Evolutionary conservation across 2,329 filamentous ascomycete genomes (phyloP).

Genomic region (Alternaria sp.): DNA sequence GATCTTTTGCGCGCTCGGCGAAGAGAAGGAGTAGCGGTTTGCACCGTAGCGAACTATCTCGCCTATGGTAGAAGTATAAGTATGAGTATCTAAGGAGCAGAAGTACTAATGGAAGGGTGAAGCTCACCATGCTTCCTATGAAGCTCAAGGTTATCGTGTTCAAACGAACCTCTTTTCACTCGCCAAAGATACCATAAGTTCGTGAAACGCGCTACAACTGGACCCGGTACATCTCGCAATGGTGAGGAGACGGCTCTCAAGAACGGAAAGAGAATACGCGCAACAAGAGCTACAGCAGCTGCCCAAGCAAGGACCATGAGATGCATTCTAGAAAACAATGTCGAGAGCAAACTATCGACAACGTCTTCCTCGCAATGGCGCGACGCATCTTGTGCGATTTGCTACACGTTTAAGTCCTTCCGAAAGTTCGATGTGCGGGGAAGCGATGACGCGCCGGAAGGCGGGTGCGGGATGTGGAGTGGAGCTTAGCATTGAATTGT

Average conservation of each 20-base stretch:
- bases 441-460: conserved; percentile 2
- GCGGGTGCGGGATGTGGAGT: not conserved
- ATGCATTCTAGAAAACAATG: conserved; percentile 8
- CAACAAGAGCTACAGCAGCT: conserved; percentile 8
- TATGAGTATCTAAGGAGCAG: not conserved
- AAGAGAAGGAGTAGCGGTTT: conserved; percentile 18
- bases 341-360: not conserved
- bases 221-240: conserved; percentile 17
- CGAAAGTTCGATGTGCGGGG: not conserved
- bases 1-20: conserved; percentile 17
- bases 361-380: not conserved
- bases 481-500: not conserved
- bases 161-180: conserved; percentile 11
- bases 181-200: conserved; percentile 24
- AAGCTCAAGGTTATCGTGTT: conserved; percentile 22
- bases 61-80: conserved; percentile 5
- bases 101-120: not conserved
- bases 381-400: not conserved
- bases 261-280: conserved; percentile 14
- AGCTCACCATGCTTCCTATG: conserved; percentile 20
- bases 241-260: conserved; percentile 13
- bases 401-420: not conserved
- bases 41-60: conserved; percentile 17
- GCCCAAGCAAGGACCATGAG: conserved; percentile 1
- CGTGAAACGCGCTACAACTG: conserved; percentile 18